Evolutionary conservation across 2,329 filamentous ascomycete genomes (phyloP).

Genomic region (Metarhizium sp.): DNA sequence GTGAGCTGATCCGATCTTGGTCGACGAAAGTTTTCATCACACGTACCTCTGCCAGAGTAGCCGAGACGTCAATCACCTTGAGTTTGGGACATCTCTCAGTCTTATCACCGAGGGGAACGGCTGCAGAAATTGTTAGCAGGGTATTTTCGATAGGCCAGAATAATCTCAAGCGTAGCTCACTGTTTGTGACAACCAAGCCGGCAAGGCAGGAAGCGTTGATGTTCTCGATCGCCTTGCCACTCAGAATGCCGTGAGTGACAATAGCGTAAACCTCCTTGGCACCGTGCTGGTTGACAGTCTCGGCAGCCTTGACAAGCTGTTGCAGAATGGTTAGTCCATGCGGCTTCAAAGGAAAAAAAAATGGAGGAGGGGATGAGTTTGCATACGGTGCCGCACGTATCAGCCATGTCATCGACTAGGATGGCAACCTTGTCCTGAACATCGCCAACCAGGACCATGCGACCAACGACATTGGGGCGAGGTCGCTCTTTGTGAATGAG

Average conservation of each 20-base stretch:
- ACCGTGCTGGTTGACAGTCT: constrained; percentile 78
- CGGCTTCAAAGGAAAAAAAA: not conserved
- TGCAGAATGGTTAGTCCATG: constrained; percentile 1
- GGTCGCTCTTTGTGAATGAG: constrained; percentile 96
- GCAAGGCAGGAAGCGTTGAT: constrained; percentile 70
- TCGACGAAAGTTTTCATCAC: not conserved
- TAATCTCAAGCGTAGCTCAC: constrained; percentile 18
- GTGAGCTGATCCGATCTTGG: constrained; percentile 3
- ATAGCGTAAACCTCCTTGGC: constrained; percentile 87
- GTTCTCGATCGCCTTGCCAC: constrained; percentile 78
- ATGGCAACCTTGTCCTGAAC: constrained; percentile 88
- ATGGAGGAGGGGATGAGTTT: not conserved
- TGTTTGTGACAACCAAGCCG: constrained; percentile 85
- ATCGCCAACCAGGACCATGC: constrained; percentile 91
- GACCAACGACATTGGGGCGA: constrained; percentile 74
- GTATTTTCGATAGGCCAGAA: not conserved
- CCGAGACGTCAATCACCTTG: constrained; percentile 85
- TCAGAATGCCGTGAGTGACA: constrained; percentile 88
- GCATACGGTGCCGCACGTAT: constrained; percentile 72
- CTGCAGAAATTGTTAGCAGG: constrained; percentile 18
- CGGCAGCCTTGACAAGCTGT: constrained; percentile 67
- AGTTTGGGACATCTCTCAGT: constrained; percentile 69
- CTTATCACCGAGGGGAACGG: constrained; percentile 58
- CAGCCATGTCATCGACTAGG: constrained; percentile 95
- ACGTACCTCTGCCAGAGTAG: constrained; percentile 58